Percentiles rank a stretch among this genome's conserved stretches.
phyloP scores from a whole-genome alignment of 495 filamentous ascomycete genomes.

The Trichoderma parareesei region DNA sequence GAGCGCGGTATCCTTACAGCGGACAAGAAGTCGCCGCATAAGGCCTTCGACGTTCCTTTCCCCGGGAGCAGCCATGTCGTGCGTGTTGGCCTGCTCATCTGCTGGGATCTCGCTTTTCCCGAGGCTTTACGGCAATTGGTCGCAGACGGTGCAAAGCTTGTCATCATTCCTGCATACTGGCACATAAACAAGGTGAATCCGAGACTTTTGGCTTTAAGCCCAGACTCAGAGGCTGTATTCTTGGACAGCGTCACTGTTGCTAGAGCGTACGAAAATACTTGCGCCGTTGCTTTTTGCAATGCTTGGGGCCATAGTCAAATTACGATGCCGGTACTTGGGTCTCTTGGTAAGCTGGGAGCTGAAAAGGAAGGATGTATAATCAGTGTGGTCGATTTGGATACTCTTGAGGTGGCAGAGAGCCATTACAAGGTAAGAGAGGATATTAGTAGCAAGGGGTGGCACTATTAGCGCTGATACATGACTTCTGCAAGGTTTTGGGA shows the following conservation, averaged over 20 bases:
- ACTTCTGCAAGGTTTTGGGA: too few species aligned
- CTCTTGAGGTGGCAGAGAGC: conserved; percentile 64
- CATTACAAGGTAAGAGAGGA: conserved; percentile 75
- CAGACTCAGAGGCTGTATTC: conserved; percentile 59
- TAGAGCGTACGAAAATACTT: conserved; percentile 76
- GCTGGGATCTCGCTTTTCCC: conserved; percentile 88
- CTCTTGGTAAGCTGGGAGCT: conserved; percentile 47
- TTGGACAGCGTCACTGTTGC: conserved; percentile 58
- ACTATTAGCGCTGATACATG: conserved; percentile 43
- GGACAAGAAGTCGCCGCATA: conserved; percentile 46
- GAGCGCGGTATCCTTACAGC: conserved; percentile 38
- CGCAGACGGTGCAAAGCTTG: conserved; percentile 62
- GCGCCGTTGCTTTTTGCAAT: conserved; percentile 70
- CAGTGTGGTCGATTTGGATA: conserved; percentile 65
- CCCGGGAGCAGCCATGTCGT: conserved; percentile 22
- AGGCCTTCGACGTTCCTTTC: conserved; percentile 68
- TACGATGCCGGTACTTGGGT: conserved; percentile 60
- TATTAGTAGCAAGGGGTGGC: conserved; percentile 61
- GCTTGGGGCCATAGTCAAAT: conserved; percentile 69
- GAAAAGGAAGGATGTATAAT: conserved; percentile 61
- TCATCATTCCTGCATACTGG: conserved; percentile 82
- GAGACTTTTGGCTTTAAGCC: conserved; percentile 47
- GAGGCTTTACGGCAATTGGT: conserved; percentile 81
- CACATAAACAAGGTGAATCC: conserved; percentile 53
- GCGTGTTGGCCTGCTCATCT: conserved; percentile 73